A percentile compares a stretch with the other conserved stretches of the same genome.
These are phyloP conservation scores for Ascocoryne sarcoides DNA, from an alignment of 2,329 filamentous ascomycete species.

Conservation along the genomic window DNA sequence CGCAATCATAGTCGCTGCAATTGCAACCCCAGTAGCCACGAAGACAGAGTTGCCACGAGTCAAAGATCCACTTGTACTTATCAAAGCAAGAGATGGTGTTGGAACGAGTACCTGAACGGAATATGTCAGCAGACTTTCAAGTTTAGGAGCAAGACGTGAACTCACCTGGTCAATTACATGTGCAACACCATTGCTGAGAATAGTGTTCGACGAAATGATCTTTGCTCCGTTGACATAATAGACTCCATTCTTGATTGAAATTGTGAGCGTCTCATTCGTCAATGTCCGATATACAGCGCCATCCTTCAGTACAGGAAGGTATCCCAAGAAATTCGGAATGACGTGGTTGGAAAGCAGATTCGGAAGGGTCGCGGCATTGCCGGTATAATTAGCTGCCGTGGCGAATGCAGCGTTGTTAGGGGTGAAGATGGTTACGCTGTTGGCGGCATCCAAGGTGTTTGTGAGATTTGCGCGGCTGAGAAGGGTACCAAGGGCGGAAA, in stretches of 20 bases:
- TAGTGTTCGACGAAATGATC: constrained; percentile 27
- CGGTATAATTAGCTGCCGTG: constrained; percentile 20
- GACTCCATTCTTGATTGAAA: constrained; percentile 24
- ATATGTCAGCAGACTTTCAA: too few species aligned
- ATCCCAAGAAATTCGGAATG: constrained; percentile 26
- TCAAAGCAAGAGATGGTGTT: too few species aligned
- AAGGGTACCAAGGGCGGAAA: constrained; percentile 27
- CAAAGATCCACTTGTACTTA: too few species aligned
- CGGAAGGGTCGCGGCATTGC: constrained; percentile 20
- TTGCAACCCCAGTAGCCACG: background rate
- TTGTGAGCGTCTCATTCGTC: constrained; percentile 24
- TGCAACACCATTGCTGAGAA: constrained; percentile 29
- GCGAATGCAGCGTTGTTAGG: constrained; percentile 26
- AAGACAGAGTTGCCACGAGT: background rate
- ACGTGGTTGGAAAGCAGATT: constrained; percentile 28
- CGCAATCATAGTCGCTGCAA: constrained; percentile 1
- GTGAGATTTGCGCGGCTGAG: constrained; percentile 30
- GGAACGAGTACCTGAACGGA: too few species aligned
- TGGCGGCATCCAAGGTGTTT: constrained; percentile 25
- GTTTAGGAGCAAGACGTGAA: too few species aligned
- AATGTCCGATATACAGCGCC: constrained; percentile 22
- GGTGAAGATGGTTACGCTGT: constrained; percentile 28
- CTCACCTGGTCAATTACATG: constrained; percentile 24
- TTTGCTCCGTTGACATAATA: constrained; percentile 29
- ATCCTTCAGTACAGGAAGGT: constrained; percentile 25